These are phyloP conservation scores for Castanea sativa DNA, from an alignment of 306 rosid species.

Conservation along the genomic window DNA sequence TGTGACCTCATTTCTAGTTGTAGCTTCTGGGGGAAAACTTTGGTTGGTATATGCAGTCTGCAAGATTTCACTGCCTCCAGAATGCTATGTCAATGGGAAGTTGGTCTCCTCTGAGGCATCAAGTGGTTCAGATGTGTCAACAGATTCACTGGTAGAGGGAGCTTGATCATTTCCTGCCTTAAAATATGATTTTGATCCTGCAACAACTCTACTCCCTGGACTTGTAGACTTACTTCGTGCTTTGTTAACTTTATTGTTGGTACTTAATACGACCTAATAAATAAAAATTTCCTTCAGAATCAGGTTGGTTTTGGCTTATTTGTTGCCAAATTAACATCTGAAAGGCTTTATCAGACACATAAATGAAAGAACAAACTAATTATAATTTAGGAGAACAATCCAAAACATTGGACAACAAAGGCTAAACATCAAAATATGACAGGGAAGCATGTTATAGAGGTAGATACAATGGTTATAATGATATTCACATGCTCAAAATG, in stretches of 20 bases:
- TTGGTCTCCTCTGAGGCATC: slow-evolving; percentile 21
- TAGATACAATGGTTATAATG: background rate
- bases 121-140: slow-evolving; percentile 1
- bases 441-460: background rate
- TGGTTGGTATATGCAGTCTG: slow-evolving; percentile 25
- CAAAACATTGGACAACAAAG: background rate
- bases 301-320: background rate
- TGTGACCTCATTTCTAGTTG: slow-evolving; percentile 4
- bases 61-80: slow-evolving; percentile 30
- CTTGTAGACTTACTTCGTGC: slow-evolving; percentile 30
- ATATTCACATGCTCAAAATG: background rate
- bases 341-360: background rate
- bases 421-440: background rate
- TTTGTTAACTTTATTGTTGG: slow-evolving; percentile 27
- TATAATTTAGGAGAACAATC: background rate
- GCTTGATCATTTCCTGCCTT: slow-evolving; percentile 33
- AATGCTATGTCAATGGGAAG: slow-evolving; percentile 3
- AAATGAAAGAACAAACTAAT: background rate
- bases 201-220: slow-evolving; percentile 23
- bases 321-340: background rate
- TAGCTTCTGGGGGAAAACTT: slow-evolving; percentile 4
- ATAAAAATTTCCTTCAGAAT: slow-evolving; percentile 2
- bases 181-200: slow-evolving; percentile 24
- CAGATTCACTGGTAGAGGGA: slow-evolving; percentile 12
- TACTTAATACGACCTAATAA: slow-evolving; percentile 29